A percentile compares a stretch with the other conserved stretches of the same genome.
Evolutionary conservation across 164 flowering plant species (phyloP).

Genomic region (Chloranthus sessilifolius): DNA sequence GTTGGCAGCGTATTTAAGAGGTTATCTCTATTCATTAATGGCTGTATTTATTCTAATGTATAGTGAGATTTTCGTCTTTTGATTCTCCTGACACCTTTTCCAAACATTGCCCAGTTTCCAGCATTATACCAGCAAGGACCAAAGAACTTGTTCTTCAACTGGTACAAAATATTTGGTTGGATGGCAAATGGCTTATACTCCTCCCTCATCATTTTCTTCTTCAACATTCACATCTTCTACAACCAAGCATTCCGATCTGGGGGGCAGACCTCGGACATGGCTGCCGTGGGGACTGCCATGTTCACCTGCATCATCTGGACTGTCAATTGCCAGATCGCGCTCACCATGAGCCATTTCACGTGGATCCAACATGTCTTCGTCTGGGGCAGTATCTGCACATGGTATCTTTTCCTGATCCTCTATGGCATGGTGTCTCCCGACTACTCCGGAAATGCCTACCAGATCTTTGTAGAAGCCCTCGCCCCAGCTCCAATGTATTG

Average conservation of each 20-base stretch:
- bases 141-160: slow-evolving; percentile 74
- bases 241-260: slow-evolving; percentile 58
- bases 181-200: slow-evolving; percentile 75
- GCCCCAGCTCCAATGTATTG: slow-evolving; percentile 81
- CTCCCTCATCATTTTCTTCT: slow-evolving; percentile 62
- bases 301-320: slow-evolving; percentile 85
- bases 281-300: slow-evolving; percentile 75
- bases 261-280: slow-evolving; percentile 83
- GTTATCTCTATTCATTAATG: too few relatives aligned
- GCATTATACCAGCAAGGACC: slow-evolving; percentile 94
- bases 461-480: slow-evolving; percentile 60
- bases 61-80: not conserved
- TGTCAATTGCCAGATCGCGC: slow-evolving; percentile 80
- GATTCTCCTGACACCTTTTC: not conserved
- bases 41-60: not conserved
- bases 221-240: slow-evolving; percentile 50
- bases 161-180: slow-evolving; percentile 86
- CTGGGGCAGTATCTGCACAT: slow-evolving; percentile 74
- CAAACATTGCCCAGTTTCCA: slow-evolving; percentile 58
- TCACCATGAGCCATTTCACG: slow-evolving; percentile 87
- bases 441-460: slow-evolving; percentile 37
- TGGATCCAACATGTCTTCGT: slow-evolving; percentile 79
- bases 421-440: slow-evolving; percentile 53
- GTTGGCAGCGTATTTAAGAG: too few relatives aligned
- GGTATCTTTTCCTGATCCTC: slow-evolving; percentile 65